Base-by-base conservation (phyloP, 495 filamentous ascomycete genomes). In the Massariosphaeria phaeospora region DNA sequence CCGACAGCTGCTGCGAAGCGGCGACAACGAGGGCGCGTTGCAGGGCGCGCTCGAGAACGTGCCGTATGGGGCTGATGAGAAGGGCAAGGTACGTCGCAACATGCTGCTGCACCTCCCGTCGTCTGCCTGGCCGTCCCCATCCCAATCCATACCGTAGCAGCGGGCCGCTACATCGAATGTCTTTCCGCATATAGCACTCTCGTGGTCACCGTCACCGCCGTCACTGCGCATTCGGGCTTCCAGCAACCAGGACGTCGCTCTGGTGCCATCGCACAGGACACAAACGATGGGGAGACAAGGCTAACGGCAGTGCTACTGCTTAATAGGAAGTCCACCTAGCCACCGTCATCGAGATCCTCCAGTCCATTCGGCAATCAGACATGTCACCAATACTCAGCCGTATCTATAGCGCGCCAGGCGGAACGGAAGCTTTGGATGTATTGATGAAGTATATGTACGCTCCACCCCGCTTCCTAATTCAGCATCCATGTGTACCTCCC, bases 291-390 rank as follows among this genome's bases (percentile, higher is more conserved):
- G 43, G 26, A 53, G 12, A 52, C 50, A 48, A 29, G 55, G 52
- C 59, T 63, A 48, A 63, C 54, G 40, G 24, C 23, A 18, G 59
- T 54, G 51, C 25, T 34, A 46, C 34, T 27, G 33, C 15, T 26
- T 13, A 61, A 52, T 59, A 78, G 85, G 88, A 94, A 57, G 70
- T 87, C 12, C 88, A 93, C 65, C 73, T 91, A 51, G 80, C 84
- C 34, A 86, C 86, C 9, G 84, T 96, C 8, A 82, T 84, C 29
- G 90, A 95, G 70, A 88, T 94, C 33, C 74, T 96, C 54, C 89
- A 94, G 70, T 87, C 85, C 9, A 95, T 94, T 67, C 87, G 89
- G 57, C 86, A 89, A 67, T 82, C 84, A 41, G 90, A 96, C 62
- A 95, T 96, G 88, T 84, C 84, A 26, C 84, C 86, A 1, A 81